These are phyloP conservation scores for Ganoderma multipileum DNA, from an alignment of 1,284 basidiomycete genomes.

Conservation along the genomic window DNA sequence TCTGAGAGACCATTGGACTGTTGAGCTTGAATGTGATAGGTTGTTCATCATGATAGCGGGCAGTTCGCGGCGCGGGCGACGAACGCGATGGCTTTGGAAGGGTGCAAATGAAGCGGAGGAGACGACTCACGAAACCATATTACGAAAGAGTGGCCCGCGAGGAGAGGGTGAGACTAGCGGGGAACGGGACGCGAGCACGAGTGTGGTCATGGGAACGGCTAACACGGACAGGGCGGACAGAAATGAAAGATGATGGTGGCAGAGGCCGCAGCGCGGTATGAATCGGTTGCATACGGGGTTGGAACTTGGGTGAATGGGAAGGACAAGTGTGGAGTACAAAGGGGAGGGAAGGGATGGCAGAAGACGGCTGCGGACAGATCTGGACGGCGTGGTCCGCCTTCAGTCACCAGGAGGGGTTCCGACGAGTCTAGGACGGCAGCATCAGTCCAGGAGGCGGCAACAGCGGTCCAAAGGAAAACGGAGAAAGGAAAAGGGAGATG, in stretches of 20 bases:
- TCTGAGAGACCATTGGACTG: conserved; percentile 17
- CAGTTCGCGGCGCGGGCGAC: not conserved
- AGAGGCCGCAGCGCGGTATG: not conserved
- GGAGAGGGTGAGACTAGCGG: not conserved
- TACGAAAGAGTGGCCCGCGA: not conserved
- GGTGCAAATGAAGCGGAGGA: not conserved
- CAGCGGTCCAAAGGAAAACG: not conserved
- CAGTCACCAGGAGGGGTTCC: not conserved
- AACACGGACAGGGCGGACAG: not conserved
- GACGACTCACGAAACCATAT: not conserved
- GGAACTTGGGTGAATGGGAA: not conserved
- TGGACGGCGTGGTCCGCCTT: not conserved
- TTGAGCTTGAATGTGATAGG: conserved; percentile 22
- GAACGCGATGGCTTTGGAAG: not conserved
- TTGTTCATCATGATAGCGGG: conserved; percentile 14
- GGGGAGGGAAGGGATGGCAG: not conserved
- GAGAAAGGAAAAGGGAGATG: not conserved
- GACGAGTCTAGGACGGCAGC: not conserved
- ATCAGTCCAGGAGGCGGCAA: not conserved
- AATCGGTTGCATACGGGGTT: not conserved
- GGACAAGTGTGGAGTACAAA: not conserved
- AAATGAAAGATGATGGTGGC: not conserved
- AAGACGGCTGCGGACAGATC: not conserved
- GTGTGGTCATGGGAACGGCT: not conserved
- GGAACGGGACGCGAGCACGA: not conserved